These are phyloP conservation scores for Albizia julibrissin DNA, from an alignment of 306 rosid genomes.

Conservation along the genomic window DNA sequence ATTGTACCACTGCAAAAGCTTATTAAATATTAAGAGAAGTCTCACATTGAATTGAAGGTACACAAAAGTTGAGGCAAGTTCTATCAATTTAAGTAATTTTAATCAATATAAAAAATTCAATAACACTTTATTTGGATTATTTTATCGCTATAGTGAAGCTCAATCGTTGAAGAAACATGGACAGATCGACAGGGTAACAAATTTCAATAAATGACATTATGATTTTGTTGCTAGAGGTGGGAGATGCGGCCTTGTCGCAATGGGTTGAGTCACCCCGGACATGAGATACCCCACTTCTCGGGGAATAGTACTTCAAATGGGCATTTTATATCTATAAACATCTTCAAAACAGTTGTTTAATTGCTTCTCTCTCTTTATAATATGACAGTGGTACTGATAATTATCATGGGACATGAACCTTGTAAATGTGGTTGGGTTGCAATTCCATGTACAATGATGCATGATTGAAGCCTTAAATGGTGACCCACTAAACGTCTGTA, in stretches of 20 bases:
- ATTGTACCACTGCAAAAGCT: neutral
- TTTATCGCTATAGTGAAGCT: neutral
- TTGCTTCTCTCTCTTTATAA: neutral
- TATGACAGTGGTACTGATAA: neutral
- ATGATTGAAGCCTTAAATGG: neutral
- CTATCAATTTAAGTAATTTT: too few relatives aligned
- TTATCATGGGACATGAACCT: slow-evolving; percentile 1
- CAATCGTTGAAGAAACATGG: neutral
- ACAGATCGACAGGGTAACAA: neutral
- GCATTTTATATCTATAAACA: neutral
- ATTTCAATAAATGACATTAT: neutral
- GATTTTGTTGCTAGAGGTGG: neutral
- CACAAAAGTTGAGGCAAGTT: too few relatives aligned
- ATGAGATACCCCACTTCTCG: neutral
- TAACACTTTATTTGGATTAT: neutral
- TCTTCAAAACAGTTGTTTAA: neutral
- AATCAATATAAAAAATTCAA: too few relatives aligned
- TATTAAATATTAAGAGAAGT: too few relatives aligned
- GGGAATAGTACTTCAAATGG: neutral
- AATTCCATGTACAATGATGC: neutral
- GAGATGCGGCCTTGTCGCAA: neutral
- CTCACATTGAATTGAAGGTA: too few relatives aligned
- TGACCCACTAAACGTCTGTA: neutral
- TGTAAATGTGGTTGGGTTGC: neutral
- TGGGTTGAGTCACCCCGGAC: neutral